Base-by-base conservation (phyloP, 805 yeast species). In the Kluyveromyces nonfermentans region DNA sequence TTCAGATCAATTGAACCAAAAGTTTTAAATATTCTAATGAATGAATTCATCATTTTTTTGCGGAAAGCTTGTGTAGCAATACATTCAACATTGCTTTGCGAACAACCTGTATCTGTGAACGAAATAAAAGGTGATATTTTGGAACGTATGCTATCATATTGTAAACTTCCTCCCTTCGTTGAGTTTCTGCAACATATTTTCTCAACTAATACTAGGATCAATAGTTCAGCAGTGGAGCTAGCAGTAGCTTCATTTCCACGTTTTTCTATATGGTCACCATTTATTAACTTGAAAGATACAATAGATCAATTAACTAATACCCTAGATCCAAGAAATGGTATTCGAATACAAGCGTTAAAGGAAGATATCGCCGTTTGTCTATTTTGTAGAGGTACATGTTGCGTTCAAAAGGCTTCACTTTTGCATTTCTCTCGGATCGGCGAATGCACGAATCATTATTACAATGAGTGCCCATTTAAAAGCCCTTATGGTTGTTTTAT, bases 311-410 rank as follows among this genome's bases (percentile, higher is more conserved):
- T 38, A 14, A 28, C 34, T 2, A 16, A 12, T 12, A 9, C n/a
- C 8, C 6, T 33, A 10, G 34, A 38, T 28, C 22, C 21, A 10
- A 33, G 28, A 16, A 16, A 17, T 15, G 31, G 18, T 14, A 20
- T 67, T 12, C 18, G 64, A 58, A 53, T 70, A 68, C 25, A 72
- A 15, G 68, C 72, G 0, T 48, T 64, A 3, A 49, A 48, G 37
- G 53, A 53, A 32, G 95, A 89, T 50, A 93, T 95, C 0, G 96
- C 95, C 0, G 68, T 90, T 8, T 90, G 98, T 56, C 64, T 90
- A 43, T 82, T 81, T 48, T 93, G 98, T 64, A 93, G 88, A 1
- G 64, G 67, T 9, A 70, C 80, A 7, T 70, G 85, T 18, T 79
- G 80, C 48, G 64, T 80, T n/a, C 96, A 89, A 54, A 77, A 67